Evolutionary conservation across 768 basidiomycete species (phyloP), one percentile per base, ranked within the genome.

Genomic region (Cystobasidiopsis lactophilus): DNA sequence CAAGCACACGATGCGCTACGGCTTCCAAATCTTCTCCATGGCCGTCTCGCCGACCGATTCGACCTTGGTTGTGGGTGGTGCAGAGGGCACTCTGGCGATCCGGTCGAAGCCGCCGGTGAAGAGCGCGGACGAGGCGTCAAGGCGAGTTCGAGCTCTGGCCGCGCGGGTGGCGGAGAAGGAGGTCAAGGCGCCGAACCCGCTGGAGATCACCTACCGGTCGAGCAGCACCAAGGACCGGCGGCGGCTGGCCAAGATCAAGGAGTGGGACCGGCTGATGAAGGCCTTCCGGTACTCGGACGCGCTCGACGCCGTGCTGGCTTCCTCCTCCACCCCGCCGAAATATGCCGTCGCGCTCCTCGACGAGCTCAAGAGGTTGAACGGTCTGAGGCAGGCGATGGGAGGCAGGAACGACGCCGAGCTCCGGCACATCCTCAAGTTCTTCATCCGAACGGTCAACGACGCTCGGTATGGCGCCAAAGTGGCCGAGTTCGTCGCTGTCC

Each of bases 1-100:
- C 33, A 78, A 93, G 14, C 93, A 98, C 63, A 95, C 93, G 3
- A 96, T 98, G 85, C 79, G 93, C 41, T 96, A 96, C 67, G 84
- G 91, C 3, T 85, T 88, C 3, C 85, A 88, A 4, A 68, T 98
- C 1, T 72, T 98, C 18, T 85, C 80, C 62, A 70, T 96, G 40
- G 86, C 88, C 16, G 73, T 96, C 43, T 95, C 91, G 54, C 89
- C 91, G 67, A 89, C 96, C 65, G 85, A 93, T 60, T 89, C 86
- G 0, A 93, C 96, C 62, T 80, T 98, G 38, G 83, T 85, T 1
- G 83, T 84, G 1, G 93, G 93, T n/a, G 85, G 95, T 80, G 80
- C 86, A 16, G 93, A 96, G 63, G 91, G 91, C 2, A 95, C 91
- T 1, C 73, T 98, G n/a, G 89, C 89, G n/a, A 76, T 98, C 44